phyloP scores from a whole-genome alignment of 108 stramenopile genomes.

The Skeletonema tropicum region DNA sequence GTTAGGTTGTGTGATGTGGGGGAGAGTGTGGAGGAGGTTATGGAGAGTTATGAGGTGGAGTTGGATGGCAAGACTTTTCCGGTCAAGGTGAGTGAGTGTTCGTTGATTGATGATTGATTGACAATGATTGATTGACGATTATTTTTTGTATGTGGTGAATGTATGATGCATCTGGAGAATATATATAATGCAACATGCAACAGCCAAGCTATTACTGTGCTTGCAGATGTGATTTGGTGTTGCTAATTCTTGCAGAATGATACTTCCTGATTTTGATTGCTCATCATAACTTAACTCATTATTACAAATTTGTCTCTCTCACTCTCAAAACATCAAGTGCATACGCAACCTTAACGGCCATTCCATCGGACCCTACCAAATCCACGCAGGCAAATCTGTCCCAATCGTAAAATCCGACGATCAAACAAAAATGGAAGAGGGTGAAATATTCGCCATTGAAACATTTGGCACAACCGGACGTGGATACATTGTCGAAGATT shows the following conservation, averaged over 20 bases:
- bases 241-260: background rate
- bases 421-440: conserved; percentile 97
- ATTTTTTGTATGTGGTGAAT: too few species aligned
- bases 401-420: conserved; percentile 97
- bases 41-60: conserved; percentile 98
- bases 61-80: conserved; percentile 92
- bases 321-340: conserved; percentile 16
- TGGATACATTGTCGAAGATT: conserved; percentile 95
- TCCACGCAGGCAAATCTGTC: conserved; percentile 97
- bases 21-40: conserved; percentile 95
- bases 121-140: too few species aligned
- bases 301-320: conserved; percentile 45
- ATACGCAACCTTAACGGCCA: conserved; percentile 98
- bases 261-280: background rate
- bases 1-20: conserved; percentile 97
- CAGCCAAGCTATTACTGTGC: too few species aligned
- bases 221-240: too few species aligned
- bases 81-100: conserved; percentile 77
- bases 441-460: conserved; percentile 98
- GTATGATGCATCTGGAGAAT: too few species aligned
- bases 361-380: conserved; percentile 96
- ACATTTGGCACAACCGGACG: conserved; percentile 98
- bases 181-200: too few species aligned
- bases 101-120: too few species aligned
- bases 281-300: too few species aligned